These are phyloP conservation scores for Cucurbita pepo DNA, from an alignment of 306 rosid genomes.

Conservation along the genomic window DNA sequence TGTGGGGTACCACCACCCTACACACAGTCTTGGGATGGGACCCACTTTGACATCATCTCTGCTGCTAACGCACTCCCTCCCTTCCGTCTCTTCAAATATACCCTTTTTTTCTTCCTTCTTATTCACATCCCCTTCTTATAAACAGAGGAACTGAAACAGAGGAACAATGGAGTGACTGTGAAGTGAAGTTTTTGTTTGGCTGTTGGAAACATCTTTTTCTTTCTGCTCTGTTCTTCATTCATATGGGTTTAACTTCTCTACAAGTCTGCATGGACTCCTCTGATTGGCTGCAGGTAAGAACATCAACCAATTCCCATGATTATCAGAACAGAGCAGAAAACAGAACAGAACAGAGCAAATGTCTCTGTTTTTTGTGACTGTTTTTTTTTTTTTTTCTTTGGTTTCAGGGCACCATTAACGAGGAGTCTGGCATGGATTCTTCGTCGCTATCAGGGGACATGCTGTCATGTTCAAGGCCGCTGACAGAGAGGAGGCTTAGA, in stretches of 20 bases:
- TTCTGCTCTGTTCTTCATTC: not conserved
- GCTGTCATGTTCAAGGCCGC: conserved; percentile 62
- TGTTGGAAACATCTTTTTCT: not conserved
- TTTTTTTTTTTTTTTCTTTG: not conserved
- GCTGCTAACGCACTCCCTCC: no score
- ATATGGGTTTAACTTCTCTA: conserved; percentile 70
- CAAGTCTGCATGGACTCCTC: conserved; percentile 93
- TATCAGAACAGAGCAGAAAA: no score
- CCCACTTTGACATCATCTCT: no score
- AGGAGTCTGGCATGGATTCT: conserved; percentile 69
- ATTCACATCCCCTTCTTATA: conserved; percentile 29
- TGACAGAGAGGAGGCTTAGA: conserved; percentile 57
- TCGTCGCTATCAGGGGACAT: conserved; percentile 59
- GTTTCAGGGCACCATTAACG: conserved; percentile 51
- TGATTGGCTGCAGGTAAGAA: conserved; percentile 78
- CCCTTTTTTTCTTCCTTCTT: conserved; percentile 43
- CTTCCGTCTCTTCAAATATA: not conserved
- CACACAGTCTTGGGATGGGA: no score
- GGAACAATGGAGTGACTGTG: conserved; percentile 7
- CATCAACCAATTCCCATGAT: no score
- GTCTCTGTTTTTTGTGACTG: not conserved
- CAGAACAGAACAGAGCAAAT: not conserved
- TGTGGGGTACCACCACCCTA: conserved; percentile 1
- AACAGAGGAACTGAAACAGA: not conserved
- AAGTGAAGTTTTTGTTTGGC: not conserved